These are phyloP conservation scores for Xylaria longipes DNA, from an alignment of 495 filamentous ascomycete species.

Conservation along the genomic window DNA sequence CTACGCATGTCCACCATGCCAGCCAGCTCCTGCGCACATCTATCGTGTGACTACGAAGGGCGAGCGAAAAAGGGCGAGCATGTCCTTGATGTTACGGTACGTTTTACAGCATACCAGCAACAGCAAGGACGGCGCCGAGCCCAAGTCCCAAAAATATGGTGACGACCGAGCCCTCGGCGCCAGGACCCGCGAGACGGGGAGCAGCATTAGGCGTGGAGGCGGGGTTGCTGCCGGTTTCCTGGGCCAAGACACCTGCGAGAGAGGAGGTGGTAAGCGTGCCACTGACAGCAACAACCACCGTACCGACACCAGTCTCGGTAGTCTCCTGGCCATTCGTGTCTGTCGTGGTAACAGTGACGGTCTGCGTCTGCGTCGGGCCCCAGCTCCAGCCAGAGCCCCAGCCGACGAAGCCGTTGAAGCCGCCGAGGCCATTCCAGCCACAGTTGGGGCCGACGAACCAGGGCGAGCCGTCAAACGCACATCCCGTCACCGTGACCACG, in stretches of 20 bases:
- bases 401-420: constrained; percentile 50
- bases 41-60: not conserved
- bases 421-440: constrained; percentile 44
- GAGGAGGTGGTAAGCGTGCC: constrained; percentile 46
- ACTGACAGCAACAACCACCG: constrained; percentile 48
- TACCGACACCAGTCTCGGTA: constrained; percentile 46
- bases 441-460: constrained; percentile 56
- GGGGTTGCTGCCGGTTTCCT: constrained; percentile 28
- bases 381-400: constrained; percentile 54
- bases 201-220: constrained; percentile 29
- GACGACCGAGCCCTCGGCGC: constrained; percentile 40
- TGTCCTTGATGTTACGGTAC: not conserved
- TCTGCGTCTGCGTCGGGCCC: constrained; percentile 45
- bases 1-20: not conserved
- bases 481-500: constrained; percentile 55
- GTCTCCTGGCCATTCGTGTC: constrained; percentile 40
- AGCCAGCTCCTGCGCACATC: not conserved
- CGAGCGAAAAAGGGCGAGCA: not conserved
- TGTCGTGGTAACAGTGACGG: constrained; percentile 47
- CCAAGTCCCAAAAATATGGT: constrained; percentile 46
- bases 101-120: constrained; percentile 48
- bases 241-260: constrained; percentile 32
- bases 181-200: constrained; percentile 21
- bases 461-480: constrained; percentile 52
- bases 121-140: constrained; percentile 46